These are phyloP conservation scores for Pseudozyma tsukubaensis DNA, from an alignment of 1,284 basidiomycete species.

Conservation along the genomic window DNA sequence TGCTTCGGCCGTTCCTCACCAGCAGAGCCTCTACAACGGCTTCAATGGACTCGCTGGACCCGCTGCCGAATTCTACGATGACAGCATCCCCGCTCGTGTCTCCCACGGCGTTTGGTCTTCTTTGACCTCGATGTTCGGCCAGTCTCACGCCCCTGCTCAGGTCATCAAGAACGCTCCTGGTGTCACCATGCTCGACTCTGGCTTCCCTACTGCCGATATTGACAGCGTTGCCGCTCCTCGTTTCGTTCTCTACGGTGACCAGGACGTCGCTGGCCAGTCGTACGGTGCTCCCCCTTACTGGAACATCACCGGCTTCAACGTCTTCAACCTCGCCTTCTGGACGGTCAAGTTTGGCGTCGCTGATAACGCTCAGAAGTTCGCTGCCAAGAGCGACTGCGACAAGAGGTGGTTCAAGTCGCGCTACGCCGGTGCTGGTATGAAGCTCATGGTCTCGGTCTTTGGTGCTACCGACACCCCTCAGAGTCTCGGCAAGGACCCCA, in stretches of 20 bases:
- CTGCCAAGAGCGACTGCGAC: conserved; percentile 42
- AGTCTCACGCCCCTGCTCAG: conserved; percentile 22
- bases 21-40: conserved; percentile 41
- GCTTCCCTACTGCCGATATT: conserved; percentile 43
- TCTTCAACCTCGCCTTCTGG: conserved; percentile 72
- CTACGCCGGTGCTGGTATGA: conserved; percentile 71
- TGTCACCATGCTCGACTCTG: conserved; percentile 34
- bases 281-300: conserved; percentile 46
- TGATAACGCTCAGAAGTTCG: conserved; percentile 62
- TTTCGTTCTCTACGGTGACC: conserved; percentile 49
- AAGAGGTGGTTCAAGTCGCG: conserved; percentile 63
- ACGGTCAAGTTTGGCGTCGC: conserved; percentile 67
- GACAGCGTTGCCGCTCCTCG: conserved; percentile 40
- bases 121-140: conserved; percentile 32
- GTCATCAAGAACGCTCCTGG: conserved; percentile 34
- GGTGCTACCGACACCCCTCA: conserved; percentile 74
- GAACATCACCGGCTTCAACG: conserved; percentile 66
- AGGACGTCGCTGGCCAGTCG: conserved; percentile 29
- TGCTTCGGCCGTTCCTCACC: conserved; percentile 31
- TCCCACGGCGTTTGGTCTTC: conserved; percentile 30
- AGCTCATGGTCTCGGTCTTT: conserved; percentile 59
- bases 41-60: conserved; percentile 37
- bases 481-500: conserved; percentile 25
- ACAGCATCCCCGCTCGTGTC: conserved; percentile 45
- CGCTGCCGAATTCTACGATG: conserved; percentile 40